Base-by-base conservation (phyloP, 2,329 filamentous ascomycete genomes). In the Didymellaceae sp. region DNA sequence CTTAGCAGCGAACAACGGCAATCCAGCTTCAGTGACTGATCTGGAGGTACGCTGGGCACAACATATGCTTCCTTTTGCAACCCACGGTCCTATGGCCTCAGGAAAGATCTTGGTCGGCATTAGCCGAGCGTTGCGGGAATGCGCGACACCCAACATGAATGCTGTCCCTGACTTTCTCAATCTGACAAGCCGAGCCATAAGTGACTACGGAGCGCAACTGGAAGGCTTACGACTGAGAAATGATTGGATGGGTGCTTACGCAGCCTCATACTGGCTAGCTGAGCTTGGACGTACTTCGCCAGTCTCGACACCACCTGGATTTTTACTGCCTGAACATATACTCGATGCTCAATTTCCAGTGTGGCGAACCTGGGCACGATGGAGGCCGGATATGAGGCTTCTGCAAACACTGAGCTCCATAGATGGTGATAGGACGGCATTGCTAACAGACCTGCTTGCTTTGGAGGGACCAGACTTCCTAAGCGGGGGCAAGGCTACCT, bases 391-490 rank as follows among this genome's bases (percentile, higher is more conserved):
- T 25, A 2, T 62, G 9, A 20, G 54, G 4, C 55, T 58, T 3
- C 45, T 68, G 13, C 44, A 33, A 3, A 26, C 52, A 8, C 35
- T 65, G 10, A 50, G 59, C 34, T 46, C 41, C 5, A 24, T 65
- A 11, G 51, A 58, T n/a, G 52, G 45, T 24, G 33, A 39, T 7
- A 48, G 39, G n/a, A 49, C 59, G 7, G 54, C 51, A 4, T 26
- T 62, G 5, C 33, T 72, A 3, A 41, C 51, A 6, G 66, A 68
- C 31, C 4, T 71, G 8, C 34, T 66, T 2, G 58, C 62, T 6
- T 47, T 72, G 8, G 67, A 72, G 32, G 69, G 69, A 2, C 69
- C 69, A 4, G 67, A 71, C 22, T 62, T 68, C 20, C 52, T 66
- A 10, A 55, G 37, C 7, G 57, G 58, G 17, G 50, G 20, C 5